Percentiles rank a stretch among this genome's conserved stretches.
phyloP scores from a whole-genome alignment of 768 basidiomycete species.

The Pisolithus tinctorius region DNA sequence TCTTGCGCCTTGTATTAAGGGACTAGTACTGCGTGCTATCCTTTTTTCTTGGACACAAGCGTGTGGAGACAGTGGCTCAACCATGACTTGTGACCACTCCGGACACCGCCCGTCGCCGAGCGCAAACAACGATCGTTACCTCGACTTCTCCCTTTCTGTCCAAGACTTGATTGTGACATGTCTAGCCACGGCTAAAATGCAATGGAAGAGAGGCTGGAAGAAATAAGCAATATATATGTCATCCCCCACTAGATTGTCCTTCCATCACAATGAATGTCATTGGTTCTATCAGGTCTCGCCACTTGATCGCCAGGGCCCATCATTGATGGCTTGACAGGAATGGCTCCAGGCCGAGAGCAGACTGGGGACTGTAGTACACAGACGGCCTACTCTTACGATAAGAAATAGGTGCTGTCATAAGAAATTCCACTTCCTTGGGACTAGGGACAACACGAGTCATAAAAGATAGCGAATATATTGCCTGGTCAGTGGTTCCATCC shows the following conservation, averaged over 20 bases:
- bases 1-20: constrained; percentile 25
- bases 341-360: constrained; percentile 15
- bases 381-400: background rate
- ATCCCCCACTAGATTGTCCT: constrained; percentile 14
- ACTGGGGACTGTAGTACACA: background rate
- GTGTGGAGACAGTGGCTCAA: constrained; percentile 17
- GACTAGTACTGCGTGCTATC: constrained; percentile 14
- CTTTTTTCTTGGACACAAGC: constrained; percentile 18
- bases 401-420: background rate
- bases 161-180: constrained; percentile 17
- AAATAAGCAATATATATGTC: constrained; percentile 16
- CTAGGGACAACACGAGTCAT: background rate
- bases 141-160: constrained; percentile 13
- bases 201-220: constrained; percentile 25
- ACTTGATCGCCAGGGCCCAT: constrained; percentile 25
- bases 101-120: constrained; percentile 18
- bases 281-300: constrained; percentile 13
- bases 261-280: constrained; percentile 14
- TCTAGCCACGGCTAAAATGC: constrained; percentile 23
- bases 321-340: constrained; percentile 20
- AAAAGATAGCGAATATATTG: background rate
- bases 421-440: background rate
- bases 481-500: constrained; percentile 3
- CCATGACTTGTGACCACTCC: constrained; percentile 19
- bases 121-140: constrained; percentile 17